Evolutionary conservation across 2,329 filamentous ascomycete genomes (phyloP).

Genomic region (Epichloe sp.): DNA sequence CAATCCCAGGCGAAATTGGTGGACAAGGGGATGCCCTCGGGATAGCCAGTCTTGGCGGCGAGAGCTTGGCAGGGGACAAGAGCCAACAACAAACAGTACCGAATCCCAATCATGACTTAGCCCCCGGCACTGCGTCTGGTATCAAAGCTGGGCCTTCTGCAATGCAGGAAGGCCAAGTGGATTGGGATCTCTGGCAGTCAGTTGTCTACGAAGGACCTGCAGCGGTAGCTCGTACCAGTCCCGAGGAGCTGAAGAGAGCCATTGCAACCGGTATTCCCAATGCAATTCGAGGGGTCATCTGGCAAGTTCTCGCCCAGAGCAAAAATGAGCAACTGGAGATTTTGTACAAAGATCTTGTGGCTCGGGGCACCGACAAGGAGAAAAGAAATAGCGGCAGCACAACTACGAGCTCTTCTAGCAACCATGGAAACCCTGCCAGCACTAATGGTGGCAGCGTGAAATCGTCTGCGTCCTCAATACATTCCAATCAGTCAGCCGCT

Average conservation of each 20-base stretch:
- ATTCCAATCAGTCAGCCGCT: constrained; percentile 59
- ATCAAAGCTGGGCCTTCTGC: constrained; percentile 63
- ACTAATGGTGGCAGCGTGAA: constrained; percentile 51
- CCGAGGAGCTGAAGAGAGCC: constrained; percentile 78
- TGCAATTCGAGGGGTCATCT: constrained; percentile 93
- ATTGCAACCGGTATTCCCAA: constrained; percentile 90
- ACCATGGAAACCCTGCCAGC: constrained; percentile 40
- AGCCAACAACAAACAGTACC: constrained; percentile 36
- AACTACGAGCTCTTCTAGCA: constrained; percentile 32
- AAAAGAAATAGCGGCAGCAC: constrained; percentile 44
- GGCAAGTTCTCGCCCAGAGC: constrained; percentile 93
- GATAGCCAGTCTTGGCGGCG: constrained; percentile 12
- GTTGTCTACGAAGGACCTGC: constrained; percentile 90
- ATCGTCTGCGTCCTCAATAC: constrained; percentile 76
- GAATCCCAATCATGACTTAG: constrained; percentile 54
- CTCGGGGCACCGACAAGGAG: constrained; percentile 70
- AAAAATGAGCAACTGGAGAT: constrained; percentile 82
- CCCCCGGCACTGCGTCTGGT: constrained; percentile 76
- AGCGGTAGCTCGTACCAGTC: constrained; percentile 73
- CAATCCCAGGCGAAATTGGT: constrained; percentile 39
- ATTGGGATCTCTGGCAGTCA: constrained; percentile 97
- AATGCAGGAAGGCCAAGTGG: constrained; percentile 62
- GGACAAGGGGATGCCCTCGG: constrained; percentile 23
- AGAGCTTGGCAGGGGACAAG: constrained; percentile 16
- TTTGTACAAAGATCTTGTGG: constrained; percentile 72